Percentiles rank a stretch among this genome's conserved stretches.
phyloP scores from a whole-genome alignment of 495 filamentous ascomycete species.

The Hyphodiscus hymeniophilus region DNA sequence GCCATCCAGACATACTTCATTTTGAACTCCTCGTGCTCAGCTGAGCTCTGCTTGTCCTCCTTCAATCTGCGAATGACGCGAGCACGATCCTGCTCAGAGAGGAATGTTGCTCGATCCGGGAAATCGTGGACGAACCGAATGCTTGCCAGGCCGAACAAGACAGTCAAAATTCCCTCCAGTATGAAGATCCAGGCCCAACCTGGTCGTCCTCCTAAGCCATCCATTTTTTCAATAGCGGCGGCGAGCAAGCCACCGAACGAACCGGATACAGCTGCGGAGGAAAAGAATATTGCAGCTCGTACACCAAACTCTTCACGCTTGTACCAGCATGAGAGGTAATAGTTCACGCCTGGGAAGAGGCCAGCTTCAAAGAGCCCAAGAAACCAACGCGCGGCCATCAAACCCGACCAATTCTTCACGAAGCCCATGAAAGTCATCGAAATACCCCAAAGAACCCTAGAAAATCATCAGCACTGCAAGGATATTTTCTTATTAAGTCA shows the following conservation, averaged over 20 bases:
- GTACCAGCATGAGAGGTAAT: slow-evolving; percentile 82
- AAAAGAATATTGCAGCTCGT: slow-evolving; percentile 77
- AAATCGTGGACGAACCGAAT: slow-evolving; percentile 91
- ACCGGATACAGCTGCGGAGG: slow-evolving; percentile 73
- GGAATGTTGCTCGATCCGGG: slow-evolving; percentile 72
- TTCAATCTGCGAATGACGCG: slow-evolving; percentile 69
- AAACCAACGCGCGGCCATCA: slow-evolving; percentile 55
- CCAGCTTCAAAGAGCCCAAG: slow-evolving; percentile 80
- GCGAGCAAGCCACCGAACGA: slow-evolving; percentile 83
- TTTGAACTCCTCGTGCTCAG: slow-evolving; percentile 72
- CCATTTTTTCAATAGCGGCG: slow-evolving; percentile 67
- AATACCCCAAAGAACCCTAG: slow-evolving; percentile 50
- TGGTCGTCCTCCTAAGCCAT: slow-evolving; percentile 52
- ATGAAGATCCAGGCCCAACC: slow-evolving; percentile 89
- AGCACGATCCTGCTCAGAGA: slow-evolving; percentile 61
- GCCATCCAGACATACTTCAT: slow-evolving; percentile 67
- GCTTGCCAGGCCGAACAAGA: slow-evolving; percentile 62
- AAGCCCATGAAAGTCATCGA: slow-evolving; percentile 59
- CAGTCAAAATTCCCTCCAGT: slow-evolving; percentile 66
- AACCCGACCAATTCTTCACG: slow-evolving; percentile 33
- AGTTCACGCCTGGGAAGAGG: slow-evolving; percentile 79
- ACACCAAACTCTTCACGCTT: slow-evolving; percentile 36
- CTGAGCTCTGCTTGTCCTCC: slow-evolving; percentile 67
- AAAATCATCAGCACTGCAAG: slow-evolving; percentile 51
- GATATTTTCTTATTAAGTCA: too few species aligned